Evolutionary conservation across 345 rosid species (phyloP).

Genomic region (Euphorbia peplus): DNA sequence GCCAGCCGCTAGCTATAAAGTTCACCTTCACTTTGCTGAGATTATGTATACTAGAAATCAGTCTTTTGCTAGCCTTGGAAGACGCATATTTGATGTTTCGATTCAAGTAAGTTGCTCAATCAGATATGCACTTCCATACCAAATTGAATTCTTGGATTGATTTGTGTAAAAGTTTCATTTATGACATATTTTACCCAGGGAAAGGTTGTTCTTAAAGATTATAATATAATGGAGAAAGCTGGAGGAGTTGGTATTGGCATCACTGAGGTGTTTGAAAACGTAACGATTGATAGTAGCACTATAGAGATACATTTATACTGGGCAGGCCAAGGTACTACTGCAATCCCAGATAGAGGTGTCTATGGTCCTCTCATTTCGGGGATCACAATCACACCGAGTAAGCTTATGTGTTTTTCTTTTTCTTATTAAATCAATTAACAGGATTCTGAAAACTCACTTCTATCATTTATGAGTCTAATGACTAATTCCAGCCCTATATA

Average conservation of each 20-base stretch:
- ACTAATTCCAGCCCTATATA: neutral
- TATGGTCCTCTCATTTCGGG: conserved; percentile 93
- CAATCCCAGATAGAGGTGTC: conserved; percentile 60
- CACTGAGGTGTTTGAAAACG: conserved; percentile 24
- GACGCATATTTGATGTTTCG: conserved; percentile 66
- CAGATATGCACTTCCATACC: too few species aligned
- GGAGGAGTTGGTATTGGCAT: conserved; percentile 61
- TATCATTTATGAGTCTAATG: neutral
- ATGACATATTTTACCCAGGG: conserved; percentile 48
- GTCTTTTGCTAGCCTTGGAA: conserved; percentile 59
- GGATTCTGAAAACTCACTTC: neutral
- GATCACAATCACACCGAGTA: conserved; percentile 69
- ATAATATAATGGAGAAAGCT: conserved; percentile 66
- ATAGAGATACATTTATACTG: conserved; percentile 72
- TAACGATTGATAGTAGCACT: conserved; percentile 56
- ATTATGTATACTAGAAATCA: conserved; percentile 56
- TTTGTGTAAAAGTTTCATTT: too few species aligned
- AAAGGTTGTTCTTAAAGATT: conserved; percentile 42
- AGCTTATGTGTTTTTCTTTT: conserved; percentile 20
- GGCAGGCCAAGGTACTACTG: conserved; percentile 81
- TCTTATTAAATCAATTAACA: too few species aligned
- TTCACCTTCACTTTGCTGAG: conserved; percentile 84
- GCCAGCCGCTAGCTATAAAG: conserved; percentile 46
- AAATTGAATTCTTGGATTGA: neutral
- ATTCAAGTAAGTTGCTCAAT: conserved; percentile 55